These are phyloP conservation scores for Davidsoniella virescens DNA, from an alignment of 2,329 filamentous ascomycete species.

Conservation along the genomic window DNA sequence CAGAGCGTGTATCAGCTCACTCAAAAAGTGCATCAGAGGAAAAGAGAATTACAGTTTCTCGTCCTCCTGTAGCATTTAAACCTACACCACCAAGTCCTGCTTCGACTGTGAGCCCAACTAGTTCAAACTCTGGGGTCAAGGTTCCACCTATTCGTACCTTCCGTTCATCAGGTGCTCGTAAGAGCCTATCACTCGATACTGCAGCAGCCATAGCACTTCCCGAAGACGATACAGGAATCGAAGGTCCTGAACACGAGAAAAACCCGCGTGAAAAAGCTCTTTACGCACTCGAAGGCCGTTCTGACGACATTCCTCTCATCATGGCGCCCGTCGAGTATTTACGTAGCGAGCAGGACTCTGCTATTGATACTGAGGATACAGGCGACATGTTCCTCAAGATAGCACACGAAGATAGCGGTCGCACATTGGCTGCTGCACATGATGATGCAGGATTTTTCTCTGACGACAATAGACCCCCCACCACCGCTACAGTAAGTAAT, in stretches of 20 bases:
- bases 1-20: constrained; percentile 4
- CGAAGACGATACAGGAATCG: constrained; percentile 27
- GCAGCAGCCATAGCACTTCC: constrained; percentile 28
- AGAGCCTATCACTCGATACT: constrained; percentile 38
- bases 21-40: constrained; percentile 27
- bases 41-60: constrained; percentile 21
- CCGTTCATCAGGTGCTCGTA: constrained; percentile 40
- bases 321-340: constrained; percentile 2
- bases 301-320: constrained; percentile 17
- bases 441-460: constrained; percentile 17
- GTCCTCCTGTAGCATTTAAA: constrained; percentile 21
- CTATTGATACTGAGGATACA: constrained; percentile 32
- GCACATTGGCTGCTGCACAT: constrained; percentile 22
- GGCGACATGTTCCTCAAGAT: constrained; percentile 44
- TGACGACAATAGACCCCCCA: constrained; percentile 6
- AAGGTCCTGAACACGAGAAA: constrained; percentile 19
- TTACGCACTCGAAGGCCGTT: constrained; percentile 33
- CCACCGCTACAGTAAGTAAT: constrained; percentile 25
- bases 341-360: constrained; percentile 13
- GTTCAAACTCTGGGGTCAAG: constrained; percentile 17
- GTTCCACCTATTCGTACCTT: constrained; percentile 40
- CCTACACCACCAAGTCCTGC: constrained; percentile 8
- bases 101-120: constrained; percentile 18
- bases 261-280: constrained; percentile 32
- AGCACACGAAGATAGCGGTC: constrained; percentile 33